Base-by-base conservation (phyloP, 768 basidiomycete species). In the Lactarius deliciosus region DNA sequence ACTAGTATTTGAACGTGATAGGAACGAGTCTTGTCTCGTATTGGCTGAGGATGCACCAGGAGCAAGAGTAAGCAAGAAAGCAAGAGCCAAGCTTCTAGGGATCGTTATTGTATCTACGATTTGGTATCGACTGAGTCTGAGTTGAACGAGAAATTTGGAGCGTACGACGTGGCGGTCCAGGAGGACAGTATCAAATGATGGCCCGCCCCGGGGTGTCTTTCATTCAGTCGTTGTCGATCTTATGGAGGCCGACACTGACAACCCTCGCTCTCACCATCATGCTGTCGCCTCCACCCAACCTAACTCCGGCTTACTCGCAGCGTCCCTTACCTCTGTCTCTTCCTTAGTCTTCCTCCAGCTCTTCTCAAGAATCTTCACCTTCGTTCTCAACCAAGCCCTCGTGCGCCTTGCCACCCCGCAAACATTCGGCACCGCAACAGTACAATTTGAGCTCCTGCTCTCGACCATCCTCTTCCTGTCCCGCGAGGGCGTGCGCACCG, bases 391-490 rank as follows among this genome's bases (percentile, higher is more conserved):
- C 77, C 96, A 97, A 76, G 84, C 86, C 0, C 82, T 98, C 15
- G 81, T 98, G 47, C 87, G 94, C 0, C 81, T 95, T 34, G 88
- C 90, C 2, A 88, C 93, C 0, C 95, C 96, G 0, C 84, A 85
- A 40, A 90, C 89, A 16, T 96, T 93, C 74, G 91, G 96, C 11
- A 94, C 92, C 0, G 94, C 93, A 18, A 86, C 94, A 0, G 91
- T 99, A 68, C 96, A 97, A 72, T 94, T 98, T 76, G 97, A 98
- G 75, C 85, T 98, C 30, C 74, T 98, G 30, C 83, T 92, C 56
- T 92, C 89, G 70, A 94, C 94, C 15, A 91, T 96, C 72, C 81
- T 98, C 54, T 98, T 98, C 76, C 81, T 98, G 9, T 89, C 90
- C 41, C 82, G 97, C n/a, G 97, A 99, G 76, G 96, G 96, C 20